Base-by-base conservation (phyloP, 2,329 filamentous ascomycete species). In the Alternaria atra region DNA sequence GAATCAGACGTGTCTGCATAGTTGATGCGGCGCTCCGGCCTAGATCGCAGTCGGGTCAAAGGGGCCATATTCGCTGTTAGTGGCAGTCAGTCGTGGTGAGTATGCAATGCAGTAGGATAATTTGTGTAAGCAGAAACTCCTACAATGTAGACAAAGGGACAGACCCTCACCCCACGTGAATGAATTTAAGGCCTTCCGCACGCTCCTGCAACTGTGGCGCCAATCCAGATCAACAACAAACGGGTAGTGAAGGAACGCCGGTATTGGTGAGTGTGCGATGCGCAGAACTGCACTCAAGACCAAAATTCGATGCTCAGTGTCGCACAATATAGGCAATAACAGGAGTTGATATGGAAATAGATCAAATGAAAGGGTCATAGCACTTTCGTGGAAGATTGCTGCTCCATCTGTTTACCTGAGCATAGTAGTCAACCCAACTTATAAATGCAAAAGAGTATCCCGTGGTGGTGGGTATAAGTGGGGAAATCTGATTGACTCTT, bases 51-150 rank as follows among this genome's bases (percentile, higher is more conserved):
- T 6, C 61, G 63, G 10, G 61, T 66, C 35, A 50, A 56, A 23
- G 63, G 60, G 23, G 65, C 58, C 65, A 69, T 70, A 34, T 9
- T 57, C 5, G n/a, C 10, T 46, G 50, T 34, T 58, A 10, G 25
- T 27, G 20, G 10, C n/a, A 44, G 30, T 25, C n/a, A 13, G 55
- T 42, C 12, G 47, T 50, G 27, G 20, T 57, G 39, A 27, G 54
- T 43, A 32, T 44, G 17, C 2, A 35, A 39, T 15, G 39, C 15
- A 35, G 29, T 27, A 42, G 39, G 17, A 7, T 42, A 2, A 20
- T 25, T 6, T 25, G 20, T 42, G 9, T 12, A 10, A 42, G 1
- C 20, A 42, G 39, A 42, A 25, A 23, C 5, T 25, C 20, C 4
- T 15, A 42, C 25, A 5, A 25, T 4, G 39, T 5, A 25, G 10